These are phyloP conservation scores for Discostella stelligeroides DNA, from an alignment of 108 stramenopile genomes.

Conservation along the genomic window DNA sequence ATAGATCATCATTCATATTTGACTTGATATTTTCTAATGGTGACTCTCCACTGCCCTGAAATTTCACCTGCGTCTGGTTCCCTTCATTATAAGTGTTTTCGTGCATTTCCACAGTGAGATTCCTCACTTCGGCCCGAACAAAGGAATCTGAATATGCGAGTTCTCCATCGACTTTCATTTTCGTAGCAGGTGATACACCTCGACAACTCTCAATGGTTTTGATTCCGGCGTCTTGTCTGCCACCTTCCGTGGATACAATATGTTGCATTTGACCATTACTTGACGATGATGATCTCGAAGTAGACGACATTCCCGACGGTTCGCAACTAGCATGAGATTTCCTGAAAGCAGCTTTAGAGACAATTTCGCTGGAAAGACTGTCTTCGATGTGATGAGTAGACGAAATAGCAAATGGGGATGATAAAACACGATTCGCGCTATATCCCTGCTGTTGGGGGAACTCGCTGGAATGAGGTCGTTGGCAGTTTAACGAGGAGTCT, in stretches of 20 bases:
- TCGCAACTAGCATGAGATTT: not conserved
- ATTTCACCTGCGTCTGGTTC: not conserved
- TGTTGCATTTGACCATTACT: constrained; percentile 9
- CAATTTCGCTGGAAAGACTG: constrained; percentile 22
- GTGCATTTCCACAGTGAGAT: not conserved
- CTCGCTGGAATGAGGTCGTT: not conserved
- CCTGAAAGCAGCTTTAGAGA: constrained; percentile 25
- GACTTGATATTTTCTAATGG: constrained; percentile 17
- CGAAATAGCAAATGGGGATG: not conserved
- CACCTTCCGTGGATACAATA: constrained; percentile 1
- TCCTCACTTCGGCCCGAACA: not conserved
- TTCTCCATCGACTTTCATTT: not conserved
- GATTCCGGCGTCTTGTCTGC: constrained; percentile 14
- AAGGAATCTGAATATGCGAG: not conserved
- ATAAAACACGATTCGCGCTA: no score
- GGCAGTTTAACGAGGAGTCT: not conserved
- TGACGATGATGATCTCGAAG: constrained; percentile 3
- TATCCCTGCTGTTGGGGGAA: not conserved
- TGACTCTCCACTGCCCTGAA: constrained; percentile 13
- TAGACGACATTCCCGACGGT: not conserved
- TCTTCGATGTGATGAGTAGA: constrained; percentile 3
- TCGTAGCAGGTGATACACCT: not conserved
- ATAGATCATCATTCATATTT: constrained; percentile 28
- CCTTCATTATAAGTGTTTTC: not conserved
- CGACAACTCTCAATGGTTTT: constrained; percentile 11